These are phyloP conservation scores for Phoenix roebelenii DNA, from an alignment of 176 grass and related monocot genomes.

Conservation along the genomic window DNA sequence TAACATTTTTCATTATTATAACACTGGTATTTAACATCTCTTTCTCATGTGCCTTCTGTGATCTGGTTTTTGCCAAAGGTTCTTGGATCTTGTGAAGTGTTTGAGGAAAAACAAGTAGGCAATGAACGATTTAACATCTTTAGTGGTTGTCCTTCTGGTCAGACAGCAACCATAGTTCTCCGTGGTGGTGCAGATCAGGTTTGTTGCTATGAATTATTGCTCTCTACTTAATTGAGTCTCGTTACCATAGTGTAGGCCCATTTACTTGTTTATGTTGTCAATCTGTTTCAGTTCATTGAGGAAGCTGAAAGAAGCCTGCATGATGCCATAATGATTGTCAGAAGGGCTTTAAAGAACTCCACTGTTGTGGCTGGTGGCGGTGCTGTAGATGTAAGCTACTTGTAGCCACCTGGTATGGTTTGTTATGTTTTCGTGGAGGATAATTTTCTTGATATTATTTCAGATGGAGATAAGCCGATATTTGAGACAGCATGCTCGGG, in stretches of 20 bases:
- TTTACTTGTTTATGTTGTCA: constrained; percentile 11
- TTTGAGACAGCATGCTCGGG: constrained; percentile 64
- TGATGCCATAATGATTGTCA: constrained; percentile 98
- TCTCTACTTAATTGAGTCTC: no score
- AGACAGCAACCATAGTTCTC: constrained; percentile 89
- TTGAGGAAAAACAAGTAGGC: constrained; percentile 92
- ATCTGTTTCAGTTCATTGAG: constrained; percentile 68
- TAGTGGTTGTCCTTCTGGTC: constrained; percentile 75
- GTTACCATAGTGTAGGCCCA: no score
- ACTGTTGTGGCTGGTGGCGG: constrained; percentile 91
- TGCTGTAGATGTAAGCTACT: constrained; percentile 61
- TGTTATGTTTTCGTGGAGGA: background rate
- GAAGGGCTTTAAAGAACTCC: constrained; percentile 92
- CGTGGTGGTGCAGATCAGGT: constrained; percentile 96
- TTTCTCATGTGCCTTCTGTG: background rate
- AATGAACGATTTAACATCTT: constrained; percentile 97
- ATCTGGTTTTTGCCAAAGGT: constrained; percentile 40
- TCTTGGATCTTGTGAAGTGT: constrained; percentile 82
- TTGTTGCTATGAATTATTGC: constrained; percentile 1
- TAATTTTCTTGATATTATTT: constrained; percentile 17
- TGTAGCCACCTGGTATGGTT: background rate
- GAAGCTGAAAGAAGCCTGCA: constrained; percentile 97
- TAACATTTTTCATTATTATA: no score
- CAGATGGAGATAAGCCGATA: constrained; percentile 95
- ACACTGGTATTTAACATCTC: no score